phyloP scores from a whole-genome alignment of 257 asterid species.

The Anisodus acutangulus region DNA sequence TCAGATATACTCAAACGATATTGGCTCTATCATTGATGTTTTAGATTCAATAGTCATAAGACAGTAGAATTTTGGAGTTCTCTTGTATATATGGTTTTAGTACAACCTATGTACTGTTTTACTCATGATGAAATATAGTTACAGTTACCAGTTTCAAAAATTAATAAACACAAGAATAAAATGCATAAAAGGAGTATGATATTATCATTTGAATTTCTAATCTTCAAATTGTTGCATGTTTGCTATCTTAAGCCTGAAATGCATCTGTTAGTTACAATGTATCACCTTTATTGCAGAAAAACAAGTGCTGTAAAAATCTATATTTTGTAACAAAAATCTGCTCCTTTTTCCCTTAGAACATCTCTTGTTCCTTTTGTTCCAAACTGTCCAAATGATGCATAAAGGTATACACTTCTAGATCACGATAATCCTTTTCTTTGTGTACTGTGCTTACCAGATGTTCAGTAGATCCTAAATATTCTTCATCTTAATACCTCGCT shows the following conservation, averaged over 20 bases:
- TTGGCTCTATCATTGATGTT: no score
- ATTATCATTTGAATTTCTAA: neutral
- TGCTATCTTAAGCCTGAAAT: neutral
- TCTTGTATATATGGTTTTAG: no score
- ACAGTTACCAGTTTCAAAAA: no score
- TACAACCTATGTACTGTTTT: no score
- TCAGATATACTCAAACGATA: no score
- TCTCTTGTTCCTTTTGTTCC: neutral
- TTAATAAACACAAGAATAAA: neutral
- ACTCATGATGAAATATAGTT: no score
- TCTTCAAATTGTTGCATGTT: neutral
- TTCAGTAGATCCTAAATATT: neutral
- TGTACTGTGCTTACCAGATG: constrained; percentile 11
- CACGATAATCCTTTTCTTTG: neutral
- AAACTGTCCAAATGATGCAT: constrained; percentile 19
- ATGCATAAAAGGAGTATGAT: neutral
- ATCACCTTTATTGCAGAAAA: neutral
- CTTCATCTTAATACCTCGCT: neutral
- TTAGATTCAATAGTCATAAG: no score
- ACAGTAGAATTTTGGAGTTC: no score
- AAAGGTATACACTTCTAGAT: neutral
- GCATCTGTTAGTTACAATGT: neutral
- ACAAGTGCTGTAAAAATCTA: neutral
- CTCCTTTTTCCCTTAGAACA: neutral
- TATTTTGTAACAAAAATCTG: neutral